phyloP scores from a whole-genome alignment of 768 basidiomycete genomes.

The Sporobolomyces roseus region DNA sequence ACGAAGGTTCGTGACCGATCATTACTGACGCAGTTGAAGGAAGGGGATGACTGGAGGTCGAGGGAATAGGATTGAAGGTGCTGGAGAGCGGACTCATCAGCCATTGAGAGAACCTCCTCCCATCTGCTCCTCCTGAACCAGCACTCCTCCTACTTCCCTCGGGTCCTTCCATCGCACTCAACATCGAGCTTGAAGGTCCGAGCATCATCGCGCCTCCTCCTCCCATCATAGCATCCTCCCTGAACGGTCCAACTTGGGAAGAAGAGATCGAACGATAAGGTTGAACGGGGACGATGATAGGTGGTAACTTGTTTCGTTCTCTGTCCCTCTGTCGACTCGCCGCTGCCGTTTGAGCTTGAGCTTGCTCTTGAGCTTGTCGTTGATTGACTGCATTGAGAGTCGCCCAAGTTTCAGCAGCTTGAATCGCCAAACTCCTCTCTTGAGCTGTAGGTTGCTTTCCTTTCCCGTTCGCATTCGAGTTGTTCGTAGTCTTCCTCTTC shows the following conservation, averaged over 20 bases:
- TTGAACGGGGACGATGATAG: constrained; percentile 13
- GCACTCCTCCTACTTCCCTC: too few species aligned
- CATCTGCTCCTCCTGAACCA: too few species aligned
- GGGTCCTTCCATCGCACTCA: too few species aligned
- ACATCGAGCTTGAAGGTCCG: constrained; percentile 6
- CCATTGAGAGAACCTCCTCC: too few species aligned
- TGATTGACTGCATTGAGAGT: neutral
- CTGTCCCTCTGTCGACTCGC: neutral
- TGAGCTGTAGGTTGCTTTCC: too few species aligned
- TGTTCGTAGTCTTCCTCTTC: neutral
- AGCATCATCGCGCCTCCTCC: neutral
- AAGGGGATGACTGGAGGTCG: neutral
- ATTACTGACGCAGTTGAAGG: too few species aligned
- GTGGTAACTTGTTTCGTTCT: neutral
- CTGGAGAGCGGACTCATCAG: too few species aligned
- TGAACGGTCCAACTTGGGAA: neutral
- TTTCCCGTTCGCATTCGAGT: too few species aligned
- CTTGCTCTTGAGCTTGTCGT: neutral
- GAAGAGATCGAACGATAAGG: constrained; percentile 15
- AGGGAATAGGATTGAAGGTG: neutral
- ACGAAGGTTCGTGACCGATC: too few species aligned
- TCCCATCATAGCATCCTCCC: neutral
- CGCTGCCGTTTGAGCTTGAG: neutral
- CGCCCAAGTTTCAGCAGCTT: constrained; percentile 4
- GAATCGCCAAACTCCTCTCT: neutral